Percentiles rank a stretch among this genome's conserved stretches.
Evolutionary conservation across 108 stramenopile species (phyloP).

Genomic region (Fistulifera pelliculosa): DNA sequence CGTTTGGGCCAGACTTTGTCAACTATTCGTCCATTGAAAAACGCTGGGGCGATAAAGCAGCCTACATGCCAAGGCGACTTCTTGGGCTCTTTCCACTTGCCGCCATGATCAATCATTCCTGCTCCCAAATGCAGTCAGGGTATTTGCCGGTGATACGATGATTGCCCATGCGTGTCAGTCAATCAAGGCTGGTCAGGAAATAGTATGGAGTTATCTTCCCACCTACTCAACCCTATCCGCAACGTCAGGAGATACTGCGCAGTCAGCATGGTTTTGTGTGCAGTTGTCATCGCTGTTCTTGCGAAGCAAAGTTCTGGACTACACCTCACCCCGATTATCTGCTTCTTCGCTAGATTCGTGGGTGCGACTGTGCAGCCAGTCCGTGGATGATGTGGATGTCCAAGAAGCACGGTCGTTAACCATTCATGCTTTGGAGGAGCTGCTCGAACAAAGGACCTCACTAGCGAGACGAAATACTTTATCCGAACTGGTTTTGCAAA

Average conservation of each 20-base stretch:
- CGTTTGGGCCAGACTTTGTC: conserved; percentile 63
- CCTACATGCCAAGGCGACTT: conserved; percentile 29
- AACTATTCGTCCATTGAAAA: conserved; percentile 20
- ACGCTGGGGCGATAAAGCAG: not conserved
- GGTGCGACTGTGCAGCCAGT: too few relatives aligned
- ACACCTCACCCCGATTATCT: not conserved
- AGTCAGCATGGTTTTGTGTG: conserved; percentile 53
- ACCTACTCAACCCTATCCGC: conserved; percentile 31
- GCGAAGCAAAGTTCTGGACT: conserved; percentile 14
- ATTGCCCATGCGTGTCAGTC: conserved; percentile 44
- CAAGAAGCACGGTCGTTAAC: too few relatives aligned
- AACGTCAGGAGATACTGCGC: conserved; percentile 27
- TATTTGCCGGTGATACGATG: conserved; percentile 57
- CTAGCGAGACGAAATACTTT: conserved; percentile 11
- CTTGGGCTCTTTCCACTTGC: conserved; percentile 71
- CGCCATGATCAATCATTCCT: conserved; percentile 82
- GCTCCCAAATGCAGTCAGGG: conserved; percentile 60
- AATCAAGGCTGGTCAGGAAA: conserved; percentile 53
- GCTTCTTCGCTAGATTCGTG: too few relatives aligned
- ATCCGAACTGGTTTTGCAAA: conserved; percentile 39
- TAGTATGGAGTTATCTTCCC: conserved; percentile 73
- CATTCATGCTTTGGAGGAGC: too few relatives aligned
- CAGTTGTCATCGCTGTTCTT: conserved; percentile 41
- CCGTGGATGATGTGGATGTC: too few relatives aligned
- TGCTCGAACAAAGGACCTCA: too few relatives aligned